Conservation (phyloP, 164 flowering plant species). For the Chimonanthus salicifolius region DNA sequence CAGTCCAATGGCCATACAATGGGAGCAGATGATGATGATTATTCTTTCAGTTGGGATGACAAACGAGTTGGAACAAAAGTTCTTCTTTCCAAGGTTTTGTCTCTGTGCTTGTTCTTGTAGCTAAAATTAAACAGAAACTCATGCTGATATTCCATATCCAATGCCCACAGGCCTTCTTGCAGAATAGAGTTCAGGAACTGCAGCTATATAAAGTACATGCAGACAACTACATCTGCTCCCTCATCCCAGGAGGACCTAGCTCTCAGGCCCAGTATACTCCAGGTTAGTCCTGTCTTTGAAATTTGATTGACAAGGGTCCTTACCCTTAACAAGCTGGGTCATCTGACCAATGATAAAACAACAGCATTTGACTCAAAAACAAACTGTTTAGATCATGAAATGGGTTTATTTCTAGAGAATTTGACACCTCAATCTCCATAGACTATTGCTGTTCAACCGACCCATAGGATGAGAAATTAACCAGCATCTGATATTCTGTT, state of each 20-base stretch:
- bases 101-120: background rate
- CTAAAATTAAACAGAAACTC: background rate
- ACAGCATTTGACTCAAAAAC: background rate
- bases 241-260: constrained; percentile 66
- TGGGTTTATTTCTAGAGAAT: background rate
- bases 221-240: constrained; percentile 85
- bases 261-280: constrained; percentile 85
- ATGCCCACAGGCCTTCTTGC: constrained; percentile 50
- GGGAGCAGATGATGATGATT: constrained; percentile 79
- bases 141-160: background rate
- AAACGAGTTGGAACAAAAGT: constrained; percentile 79
- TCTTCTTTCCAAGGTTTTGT: constrained; percentile 70
- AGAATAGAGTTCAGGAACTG: constrained; percentile 41
- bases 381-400: background rate
- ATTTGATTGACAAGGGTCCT: background rate
- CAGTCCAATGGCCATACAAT: constrained; percentile 71
- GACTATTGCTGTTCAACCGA: background rate
- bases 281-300: constrained; percentile 32
- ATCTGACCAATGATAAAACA: background rate
- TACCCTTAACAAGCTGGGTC: background rate
- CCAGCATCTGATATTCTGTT: background rate
- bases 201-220: constrained; percentile 70
- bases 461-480: no score
- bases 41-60: constrained; percentile 94
- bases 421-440: background rate